A percentile compares a stretch with the other conserved stretches of the same genome.
Conservation (phyloP, 768 basidiomycete species). For the Dictyophora rubrovolvata region DNA sequence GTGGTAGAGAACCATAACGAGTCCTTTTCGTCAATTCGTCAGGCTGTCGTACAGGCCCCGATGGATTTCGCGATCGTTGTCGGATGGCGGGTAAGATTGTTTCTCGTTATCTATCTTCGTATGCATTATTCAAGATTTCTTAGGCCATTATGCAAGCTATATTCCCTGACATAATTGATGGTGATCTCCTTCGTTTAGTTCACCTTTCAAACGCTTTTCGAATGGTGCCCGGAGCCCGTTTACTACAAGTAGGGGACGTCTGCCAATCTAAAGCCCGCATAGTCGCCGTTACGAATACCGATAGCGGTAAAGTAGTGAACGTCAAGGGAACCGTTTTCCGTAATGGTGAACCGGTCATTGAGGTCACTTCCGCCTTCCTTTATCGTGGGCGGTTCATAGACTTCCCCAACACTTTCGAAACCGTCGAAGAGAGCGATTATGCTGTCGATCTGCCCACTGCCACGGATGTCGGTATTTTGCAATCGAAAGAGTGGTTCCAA, state of each 20-base stretch:
- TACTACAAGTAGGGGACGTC: constrained; percentile 75
- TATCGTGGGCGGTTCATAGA: constrained; percentile 93
- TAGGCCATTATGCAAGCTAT: constrained; percentile 99
- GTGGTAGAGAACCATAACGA: constrained; percentile 92
- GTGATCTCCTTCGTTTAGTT: constrained; percentile 90
- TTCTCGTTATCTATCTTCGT: background rate
- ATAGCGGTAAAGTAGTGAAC: constrained; percentile 87
- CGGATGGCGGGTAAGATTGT: constrained; percentile 76
- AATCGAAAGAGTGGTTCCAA: constrained; percentile 96
- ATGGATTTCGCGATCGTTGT: constrained; percentile 99
- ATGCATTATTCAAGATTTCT: constrained; percentile 6
- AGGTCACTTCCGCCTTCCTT: constrained; percentile 91
- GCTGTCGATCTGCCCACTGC: constrained; percentile 63
- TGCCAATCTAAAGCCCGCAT: constrained; percentile 88
- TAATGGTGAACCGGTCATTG: constrained; percentile 71
- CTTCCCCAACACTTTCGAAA: constrained; percentile 94
- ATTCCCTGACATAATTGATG: constrained; percentile 87
- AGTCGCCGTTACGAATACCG: constrained; percentile 79
- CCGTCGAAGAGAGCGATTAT: constrained; percentile 83
- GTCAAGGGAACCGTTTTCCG: constrained; percentile 80
- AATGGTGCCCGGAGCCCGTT: constrained; percentile 65
- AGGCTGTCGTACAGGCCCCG: constrained; percentile 65
- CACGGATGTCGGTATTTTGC: constrained; percentile 79
- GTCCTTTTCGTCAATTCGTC: constrained; percentile 73
- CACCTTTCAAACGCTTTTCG: constrained; percentile 97